Evolutionary conservation across 1,139 yeast species (phyloP).

Genomic region (Arxiozyma slooffiae): DNA sequence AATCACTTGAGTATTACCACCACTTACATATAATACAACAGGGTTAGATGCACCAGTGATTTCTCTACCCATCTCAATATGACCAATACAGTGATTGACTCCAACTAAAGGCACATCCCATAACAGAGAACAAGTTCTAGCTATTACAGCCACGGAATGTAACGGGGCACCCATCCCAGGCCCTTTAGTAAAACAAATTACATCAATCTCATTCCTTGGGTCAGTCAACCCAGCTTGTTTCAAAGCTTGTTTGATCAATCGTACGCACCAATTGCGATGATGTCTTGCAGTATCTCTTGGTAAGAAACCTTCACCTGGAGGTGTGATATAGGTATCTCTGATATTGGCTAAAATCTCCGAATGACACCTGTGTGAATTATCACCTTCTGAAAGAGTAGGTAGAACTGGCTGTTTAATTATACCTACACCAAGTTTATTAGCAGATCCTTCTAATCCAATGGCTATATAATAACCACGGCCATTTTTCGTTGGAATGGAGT

Average conservation of each 20-base stretch:
- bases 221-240: conserved; percentile 46
- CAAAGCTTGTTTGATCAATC: conserved; percentile 61
- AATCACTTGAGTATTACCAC: conserved; percentile 96
- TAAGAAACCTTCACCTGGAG: conserved; percentile 95
- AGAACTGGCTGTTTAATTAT: conserved; percentile 63
- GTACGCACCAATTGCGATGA: conserved; percentile 86
- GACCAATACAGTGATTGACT: conserved; percentile 95
- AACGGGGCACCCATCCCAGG: conserved; percentile 99
- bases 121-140: conserved; percentile 70
- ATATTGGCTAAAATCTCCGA: conserved; percentile 78
- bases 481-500: conserved; percentile 21
- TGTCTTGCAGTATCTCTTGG: conserved; percentile 92
- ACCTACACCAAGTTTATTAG: conserved; percentile 92
- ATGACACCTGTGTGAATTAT: conserved; percentile 29
- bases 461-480: conserved; percentile 56
- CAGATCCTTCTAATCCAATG: conserved; percentile 91
- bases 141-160: conserved; percentile 87
- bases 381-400: conserved; percentile 34
- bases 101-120: conserved; percentile 86
- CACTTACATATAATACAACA: conserved; percentile 91
- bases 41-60: conserved; percentile 94
- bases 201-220: conserved; percentile 53
- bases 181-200: conserved; percentile 92
- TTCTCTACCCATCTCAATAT: conserved; percentile 97
- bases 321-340: conserved; percentile 88